Conservation (phyloP, 805 yeast species). For the Peterozyma toletana region DNA sequence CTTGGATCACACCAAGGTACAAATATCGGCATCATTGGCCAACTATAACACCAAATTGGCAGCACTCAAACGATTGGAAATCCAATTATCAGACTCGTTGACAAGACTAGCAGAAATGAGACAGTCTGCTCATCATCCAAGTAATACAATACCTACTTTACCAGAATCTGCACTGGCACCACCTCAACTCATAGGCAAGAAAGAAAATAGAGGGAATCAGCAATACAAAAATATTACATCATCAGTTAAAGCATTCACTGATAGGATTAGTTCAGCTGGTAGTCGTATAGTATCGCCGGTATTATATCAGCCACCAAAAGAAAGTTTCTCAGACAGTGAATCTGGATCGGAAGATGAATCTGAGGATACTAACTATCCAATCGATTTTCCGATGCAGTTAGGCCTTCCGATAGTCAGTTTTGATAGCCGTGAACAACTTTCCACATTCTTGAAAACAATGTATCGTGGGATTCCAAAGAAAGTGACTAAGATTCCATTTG, state of each 20-base stretch:
- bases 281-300: too few species aligned
- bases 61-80: constrained; percentile 23
- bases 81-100: constrained; percentile 13
- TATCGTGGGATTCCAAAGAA: not conserved
- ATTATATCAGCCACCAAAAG: too few species aligned
- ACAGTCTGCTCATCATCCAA: too few species aligned
- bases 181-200: too few species aligned
- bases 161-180: too few species aligned
- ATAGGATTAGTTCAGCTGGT: too few species aligned
- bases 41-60: constrained; percentile 14
- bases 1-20: not conserved
- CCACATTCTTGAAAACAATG: not conserved
- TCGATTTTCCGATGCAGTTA: constrained; percentile 2
- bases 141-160: too few species aligned
- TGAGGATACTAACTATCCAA: not conserved
- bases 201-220: too few species aligned
- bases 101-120: too few species aligned
- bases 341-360: not conserved
- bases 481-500: not conserved
- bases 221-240: too few species aligned
- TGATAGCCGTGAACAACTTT: not conserved
- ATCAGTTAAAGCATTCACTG: too few species aligned
- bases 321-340: too few species aligned
- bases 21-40: not conserved
- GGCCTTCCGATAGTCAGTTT: constrained; percentile 2